phyloP scores from a whole-genome alignment of 192 early-diverging fungal genomes.

The Mortierella hygrophila region DNA sequence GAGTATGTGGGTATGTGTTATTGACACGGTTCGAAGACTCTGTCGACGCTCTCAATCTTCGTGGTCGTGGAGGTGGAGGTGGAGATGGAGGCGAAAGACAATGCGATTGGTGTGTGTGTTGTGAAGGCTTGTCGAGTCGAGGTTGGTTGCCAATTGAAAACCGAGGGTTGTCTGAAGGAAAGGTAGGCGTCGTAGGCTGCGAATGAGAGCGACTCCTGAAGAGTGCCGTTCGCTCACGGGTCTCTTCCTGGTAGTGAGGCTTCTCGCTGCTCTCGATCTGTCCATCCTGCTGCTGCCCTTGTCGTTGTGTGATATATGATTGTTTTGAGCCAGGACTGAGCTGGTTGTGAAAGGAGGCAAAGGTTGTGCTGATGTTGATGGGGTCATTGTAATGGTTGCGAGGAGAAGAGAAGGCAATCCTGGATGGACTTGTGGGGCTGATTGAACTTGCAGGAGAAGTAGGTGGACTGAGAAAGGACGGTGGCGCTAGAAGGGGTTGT shows the following conservation, averaged over 20 bases:
- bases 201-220: conserved; percentile 16
- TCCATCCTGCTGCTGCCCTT: background rate
- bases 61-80: background rate
- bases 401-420: conserved; percentile 17
- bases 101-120: background rate
- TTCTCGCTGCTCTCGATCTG: background rate
- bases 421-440: conserved; percentile 23
- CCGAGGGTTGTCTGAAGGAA: background rate
- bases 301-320: background rate
- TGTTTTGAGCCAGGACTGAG: conserved; percentile 15
- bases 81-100: background rate
- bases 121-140: background rate
- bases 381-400: conserved; percentile 13
- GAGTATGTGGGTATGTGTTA: background rate
- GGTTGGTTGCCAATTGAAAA: background rate
- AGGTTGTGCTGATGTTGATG: conserved; percentile 1
- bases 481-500: background rate
- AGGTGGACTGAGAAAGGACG: background rate
- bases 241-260: background rate
- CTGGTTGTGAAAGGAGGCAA: conserved; percentile 22
- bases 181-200: background rate
- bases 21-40: background rate
- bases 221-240: background rate
- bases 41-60: background rate
- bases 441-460: background rate